A percentile compares a stretch with the other conserved stretches of the same genome.
Evolutionary conservation across 2,329 filamentous ascomycete species (phyloP).

Genomic region (Periconia macrospinosa): DNA sequence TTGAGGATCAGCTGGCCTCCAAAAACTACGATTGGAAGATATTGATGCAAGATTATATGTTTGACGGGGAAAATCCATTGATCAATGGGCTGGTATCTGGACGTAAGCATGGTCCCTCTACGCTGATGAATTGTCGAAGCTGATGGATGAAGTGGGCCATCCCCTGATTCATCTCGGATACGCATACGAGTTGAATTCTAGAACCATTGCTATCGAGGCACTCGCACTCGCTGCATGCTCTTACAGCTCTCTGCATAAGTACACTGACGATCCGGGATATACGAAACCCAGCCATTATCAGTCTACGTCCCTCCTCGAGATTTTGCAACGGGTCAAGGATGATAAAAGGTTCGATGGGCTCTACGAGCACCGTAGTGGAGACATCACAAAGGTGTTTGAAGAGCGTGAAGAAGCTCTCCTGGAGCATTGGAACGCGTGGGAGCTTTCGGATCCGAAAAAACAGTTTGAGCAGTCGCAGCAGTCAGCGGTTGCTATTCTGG

Average conservation of each 20-base stretch:
- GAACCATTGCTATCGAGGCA: slow-evolving; percentile 86
- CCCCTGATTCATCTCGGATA: slow-evolving; percentile 96
- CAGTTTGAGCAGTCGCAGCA: slow-evolving; percentile 74
- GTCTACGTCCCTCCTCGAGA: slow-evolving; percentile 65
- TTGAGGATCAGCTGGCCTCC: slow-evolving; percentile 82
- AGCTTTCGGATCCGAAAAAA: slow-evolving; percentile 64
- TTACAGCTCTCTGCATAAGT: slow-evolving; percentile 61
- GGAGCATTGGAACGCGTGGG: slow-evolving; percentile 91
- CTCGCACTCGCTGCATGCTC: slow-evolving; percentile 68
- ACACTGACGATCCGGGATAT: slow-evolving; percentile 72
- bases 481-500: slow-evolving; percentile 61
- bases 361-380: slow-evolving; percentile 62
- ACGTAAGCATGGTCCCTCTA: slow-evolving; percentile 56
- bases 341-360: slow-evolving; percentile 73
- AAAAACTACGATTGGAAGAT: slow-evolving; percentile 83
- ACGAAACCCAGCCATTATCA: slow-evolving; percentile 64
- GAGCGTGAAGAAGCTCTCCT: slow-evolving; percentile 71
- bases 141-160: slow-evolving; percentile 68
- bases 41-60: slow-evolving; percentile 75
- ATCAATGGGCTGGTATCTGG: slow-evolving; percentile 79
- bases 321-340: slow-evolving; percentile 68
- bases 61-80: slow-evolving; percentile 72
- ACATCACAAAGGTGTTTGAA: slow-evolving; percentile 69
- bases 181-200: slow-evolving; percentile 83
- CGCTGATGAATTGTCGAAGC: slow-evolving; percentile 2